Evolutionary conservation across 2,329 filamentous ascomycete genomes (phyloP).

Genomic region (Exophiala mesophila): DNA sequence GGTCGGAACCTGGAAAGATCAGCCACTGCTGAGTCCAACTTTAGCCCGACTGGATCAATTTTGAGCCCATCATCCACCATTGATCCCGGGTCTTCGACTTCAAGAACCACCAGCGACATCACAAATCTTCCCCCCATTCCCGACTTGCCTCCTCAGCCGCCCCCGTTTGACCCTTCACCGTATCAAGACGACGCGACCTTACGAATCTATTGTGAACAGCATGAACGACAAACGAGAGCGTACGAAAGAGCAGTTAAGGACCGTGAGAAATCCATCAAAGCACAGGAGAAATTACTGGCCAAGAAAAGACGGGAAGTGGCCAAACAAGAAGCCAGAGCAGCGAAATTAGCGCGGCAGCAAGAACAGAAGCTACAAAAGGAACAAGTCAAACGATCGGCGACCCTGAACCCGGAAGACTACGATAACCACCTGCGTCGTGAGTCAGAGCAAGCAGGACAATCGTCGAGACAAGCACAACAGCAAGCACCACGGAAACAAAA

Average conservation of each 20-base stretch:
- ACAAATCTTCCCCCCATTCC: slow-evolving; percentile 44
- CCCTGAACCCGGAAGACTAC: slow-evolving; percentile 18
- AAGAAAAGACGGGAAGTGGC: slow-evolving; percentile 24
- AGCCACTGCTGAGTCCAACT: background rate
- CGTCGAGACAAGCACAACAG: slow-evolving; percentile 18
- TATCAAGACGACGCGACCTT: slow-evolving; percentile 61
- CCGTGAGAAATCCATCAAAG: slow-evolving; percentile 55
- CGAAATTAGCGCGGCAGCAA: slow-evolving; percentile 30
- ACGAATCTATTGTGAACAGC: slow-evolving; percentile 66
- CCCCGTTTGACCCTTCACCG: slow-evolving; percentile 52
- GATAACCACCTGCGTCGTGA: slow-evolving; percentile 16
- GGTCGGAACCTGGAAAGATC: background rate
- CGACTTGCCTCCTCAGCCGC: slow-evolving; percentile 50
- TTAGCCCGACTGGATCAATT: background rate
- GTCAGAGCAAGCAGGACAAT: slow-evolving; percentile 10
- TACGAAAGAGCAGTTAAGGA: slow-evolving; percentile 65
- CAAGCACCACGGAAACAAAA: slow-evolving; percentile 42
- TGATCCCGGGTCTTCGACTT: background rate
- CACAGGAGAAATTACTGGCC: slow-evolving; percentile 26
- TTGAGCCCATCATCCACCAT: slow-evolving; percentile 1
- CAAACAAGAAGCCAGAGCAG: slow-evolving; percentile 39
- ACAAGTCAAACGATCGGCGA: slow-evolving; percentile 24
- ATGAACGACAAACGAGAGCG: slow-evolving; percentile 56
- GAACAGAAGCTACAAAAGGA: slow-evolving; percentile 28
- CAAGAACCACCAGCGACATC: background rate